Percentiles rank a stretch among this genome's conserved stretches.
phyloP scores from a whole-genome alignment of 805 yeast species.

The Pichia rugopelliculosa region DNA sequence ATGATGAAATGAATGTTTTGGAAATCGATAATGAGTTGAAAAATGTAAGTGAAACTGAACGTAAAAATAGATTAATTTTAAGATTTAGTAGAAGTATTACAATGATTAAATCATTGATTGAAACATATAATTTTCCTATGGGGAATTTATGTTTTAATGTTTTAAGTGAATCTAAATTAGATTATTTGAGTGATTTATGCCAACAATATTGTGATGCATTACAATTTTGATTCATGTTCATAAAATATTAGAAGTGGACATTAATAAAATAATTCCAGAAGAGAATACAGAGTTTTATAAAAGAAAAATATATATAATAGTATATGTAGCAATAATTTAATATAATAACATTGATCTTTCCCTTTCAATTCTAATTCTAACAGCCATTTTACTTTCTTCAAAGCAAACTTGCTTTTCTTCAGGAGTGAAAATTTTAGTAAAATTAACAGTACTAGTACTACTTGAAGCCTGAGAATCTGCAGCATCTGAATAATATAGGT shows the following conservation, averaged over 20 bases:
- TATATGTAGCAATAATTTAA: not conserved
- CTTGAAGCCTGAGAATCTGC: constrained; percentile 12
- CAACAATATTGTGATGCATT: constrained; percentile 35
- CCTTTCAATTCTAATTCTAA: constrained; percentile 29
- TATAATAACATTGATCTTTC: constrained; percentile 17
- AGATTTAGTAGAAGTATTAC: constrained; percentile 29
- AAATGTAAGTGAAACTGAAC: constrained; percentile 12
- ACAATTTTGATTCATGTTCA: constrained; percentile 26
- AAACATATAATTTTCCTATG: constrained; percentile 28
- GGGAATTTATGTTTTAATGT: constrained; percentile 33
- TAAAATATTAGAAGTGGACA: too few relatives aligned
- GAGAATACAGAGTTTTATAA: too few relatives aligned
- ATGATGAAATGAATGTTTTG: constrained; percentile 14
- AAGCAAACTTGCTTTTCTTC: constrained; percentile 23
- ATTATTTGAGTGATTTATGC: constrained; percentile 31
- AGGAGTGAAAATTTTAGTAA: constrained; percentile 14
- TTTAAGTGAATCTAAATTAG: constrained; percentile 30
- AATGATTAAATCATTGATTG: constrained; percentile 28
- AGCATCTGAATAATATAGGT: constrained; percentile 14
- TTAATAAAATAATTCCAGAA: not conserved
- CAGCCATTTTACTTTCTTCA: constrained; percentile 30
- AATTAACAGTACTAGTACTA: constrained; percentile 7
- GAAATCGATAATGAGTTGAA: constrained; percentile 9
- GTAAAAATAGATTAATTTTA: constrained; percentile 22
- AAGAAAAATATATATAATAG: not conserved